Percentiles rank a stretch among this genome's conserved stretches.
Evolutionary conservation across 108 stramenopile genomes (phyloP).

Genomic region (Schizochytrium sp.): DNA sequence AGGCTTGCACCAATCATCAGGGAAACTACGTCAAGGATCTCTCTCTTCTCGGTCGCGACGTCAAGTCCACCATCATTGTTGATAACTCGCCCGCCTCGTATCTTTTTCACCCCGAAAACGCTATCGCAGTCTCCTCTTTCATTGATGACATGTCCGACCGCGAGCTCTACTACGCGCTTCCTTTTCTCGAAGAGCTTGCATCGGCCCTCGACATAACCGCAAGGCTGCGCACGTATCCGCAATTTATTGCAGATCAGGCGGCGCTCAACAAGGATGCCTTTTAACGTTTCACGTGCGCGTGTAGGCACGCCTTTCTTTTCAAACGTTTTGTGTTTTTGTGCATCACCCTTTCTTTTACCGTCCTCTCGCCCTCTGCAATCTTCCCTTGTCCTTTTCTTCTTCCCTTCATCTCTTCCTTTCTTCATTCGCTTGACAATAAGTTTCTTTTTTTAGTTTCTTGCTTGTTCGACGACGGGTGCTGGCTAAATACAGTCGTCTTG

Average conservation of each 20-base stretch:
- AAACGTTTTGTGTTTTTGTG: too few relatives aligned
- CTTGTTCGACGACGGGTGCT: not conserved
- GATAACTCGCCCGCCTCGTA: conserved; percentile 94
- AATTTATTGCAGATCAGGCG: conserved; percentile 2
- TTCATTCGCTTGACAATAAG: not conserved
- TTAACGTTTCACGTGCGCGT: too few relatives aligned
- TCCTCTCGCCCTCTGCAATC: not conserved
- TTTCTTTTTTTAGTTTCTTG: not conserved
- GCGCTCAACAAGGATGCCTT: not conserved
- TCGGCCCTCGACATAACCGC: conserved; percentile 63
- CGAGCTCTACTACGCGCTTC: conserved; percentile 84
- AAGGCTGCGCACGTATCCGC: not conserved
- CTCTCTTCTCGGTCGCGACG: conserved; percentile 67
- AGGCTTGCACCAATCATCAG: conserved; percentile 89
- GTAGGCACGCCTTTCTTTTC: too few relatives aligned
- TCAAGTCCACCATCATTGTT: conserved; percentile 80
- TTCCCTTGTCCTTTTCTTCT: not conserved
- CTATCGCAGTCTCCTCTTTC: conserved; percentile 87
- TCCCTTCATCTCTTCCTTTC: not conserved
- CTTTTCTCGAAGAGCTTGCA: conserved; percentile 70
- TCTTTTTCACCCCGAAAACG: conserved; percentile 94
- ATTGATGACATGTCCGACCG: conserved; percentile 84
- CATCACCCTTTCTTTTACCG: too few relatives aligned
- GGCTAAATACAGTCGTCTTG: too few relatives aligned
- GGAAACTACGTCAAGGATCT: conserved; percentile 97